phyloP scores from a whole-genome alignment of 2,329 filamentous ascomycete species.

The Daldinia sp. region DNA sequence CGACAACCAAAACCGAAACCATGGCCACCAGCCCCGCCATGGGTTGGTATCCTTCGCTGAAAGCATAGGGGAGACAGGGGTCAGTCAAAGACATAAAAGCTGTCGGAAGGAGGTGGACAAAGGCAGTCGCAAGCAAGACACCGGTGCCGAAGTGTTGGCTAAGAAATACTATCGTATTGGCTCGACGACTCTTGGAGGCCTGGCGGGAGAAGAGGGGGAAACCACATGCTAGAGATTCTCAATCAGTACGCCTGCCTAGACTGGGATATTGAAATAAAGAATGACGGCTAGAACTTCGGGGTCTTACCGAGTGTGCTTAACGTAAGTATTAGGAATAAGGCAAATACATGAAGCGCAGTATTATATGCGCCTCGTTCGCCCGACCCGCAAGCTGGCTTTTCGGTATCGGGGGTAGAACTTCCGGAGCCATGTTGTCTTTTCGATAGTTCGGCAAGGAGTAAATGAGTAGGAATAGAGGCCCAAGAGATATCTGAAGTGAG shows the following conservation, averaged over 20 bases:
- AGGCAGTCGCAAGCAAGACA: conserved; percentile 87
- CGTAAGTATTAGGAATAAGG: conserved; percentile 73
- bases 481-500: conserved; percentile 54
- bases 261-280: conserved; percentile 1
- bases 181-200: conserved; percentile 67
- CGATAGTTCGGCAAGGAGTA: conserved; percentile 65
- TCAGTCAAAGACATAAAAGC: conserved; percentile 76
- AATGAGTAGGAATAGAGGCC: conserved; percentile 64
- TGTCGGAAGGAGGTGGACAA: conserved; percentile 80
- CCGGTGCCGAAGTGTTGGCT: conserved; percentile 84
- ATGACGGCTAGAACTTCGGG: too few species aligned
- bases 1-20: conserved; percentile 83
- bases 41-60: conserved; percentile 81
- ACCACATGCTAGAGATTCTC: conserved; percentile 64
- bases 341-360: conserved; percentile 74
- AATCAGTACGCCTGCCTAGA: conserved; percentile 22
- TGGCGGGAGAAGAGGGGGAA: conserved; percentile 75
- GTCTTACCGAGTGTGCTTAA: conserved; percentile 69
- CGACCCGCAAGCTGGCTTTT: conserved; percentile 66
- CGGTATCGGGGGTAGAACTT: conserved; percentile 49
- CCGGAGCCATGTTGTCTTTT: conserved; percentile 56
- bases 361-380: conserved; percentile 70
- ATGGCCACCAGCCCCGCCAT: conserved; percentile 87
- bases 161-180: conserved; percentile 71
- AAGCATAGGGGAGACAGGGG: conserved; percentile 80